Evolutionary conservation across 2,329 filamentous ascomycete genomes (phyloP).

Genomic region (Colletotrichum sidae): DNA sequence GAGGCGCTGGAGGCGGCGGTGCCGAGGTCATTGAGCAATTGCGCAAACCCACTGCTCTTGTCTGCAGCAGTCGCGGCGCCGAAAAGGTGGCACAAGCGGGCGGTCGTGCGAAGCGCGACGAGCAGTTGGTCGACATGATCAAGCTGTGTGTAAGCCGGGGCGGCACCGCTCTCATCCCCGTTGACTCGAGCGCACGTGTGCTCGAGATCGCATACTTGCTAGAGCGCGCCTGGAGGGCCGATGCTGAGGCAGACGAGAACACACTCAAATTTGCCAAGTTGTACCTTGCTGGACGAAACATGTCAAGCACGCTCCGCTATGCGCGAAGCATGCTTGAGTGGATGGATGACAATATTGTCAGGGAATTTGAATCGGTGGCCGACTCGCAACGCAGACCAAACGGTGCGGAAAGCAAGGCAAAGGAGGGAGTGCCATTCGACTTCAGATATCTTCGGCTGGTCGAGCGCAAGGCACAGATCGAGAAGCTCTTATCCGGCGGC

Average conservation of each 20-base stretch:
- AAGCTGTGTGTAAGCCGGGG: constrained; percentile 81
- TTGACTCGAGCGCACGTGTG: constrained; percentile 94
- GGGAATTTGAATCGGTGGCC: constrained; percentile 84
- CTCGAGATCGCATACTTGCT: constrained; percentile 92
- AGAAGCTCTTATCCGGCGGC: constrained; percentile 70
- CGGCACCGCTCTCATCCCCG: constrained; percentile 92
- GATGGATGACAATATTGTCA: constrained; percentile 97
- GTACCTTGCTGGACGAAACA: constrained; percentile 87
- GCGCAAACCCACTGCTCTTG: constrained; percentile 90
- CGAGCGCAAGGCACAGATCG: constrained; percentile 83
- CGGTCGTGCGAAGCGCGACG: constrained; percentile 84
- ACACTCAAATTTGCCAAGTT: constrained; percentile 68
- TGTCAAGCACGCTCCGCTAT: constrained; percentile 89
- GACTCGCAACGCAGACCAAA: constrained; percentile 62
- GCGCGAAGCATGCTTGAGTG: constrained; percentile 97
- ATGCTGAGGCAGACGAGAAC: constrained; percentile 64
- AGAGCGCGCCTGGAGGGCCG: constrained; percentile 89
- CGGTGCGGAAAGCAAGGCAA: constrained; percentile 59
- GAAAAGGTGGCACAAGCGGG: constrained; percentile 77
- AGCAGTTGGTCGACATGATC: constrained; percentile 85
- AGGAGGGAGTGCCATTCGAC: constrained; percentile 82
- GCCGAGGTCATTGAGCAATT: constrained; percentile 94
- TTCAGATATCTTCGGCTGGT: constrained; percentile 87
- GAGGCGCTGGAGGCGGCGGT: constrained; percentile 81
- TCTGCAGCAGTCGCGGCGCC: constrained; percentile 89